Conservation (phyloP, 331 rosid species). For the Phaseolus coccineus region DNA sequence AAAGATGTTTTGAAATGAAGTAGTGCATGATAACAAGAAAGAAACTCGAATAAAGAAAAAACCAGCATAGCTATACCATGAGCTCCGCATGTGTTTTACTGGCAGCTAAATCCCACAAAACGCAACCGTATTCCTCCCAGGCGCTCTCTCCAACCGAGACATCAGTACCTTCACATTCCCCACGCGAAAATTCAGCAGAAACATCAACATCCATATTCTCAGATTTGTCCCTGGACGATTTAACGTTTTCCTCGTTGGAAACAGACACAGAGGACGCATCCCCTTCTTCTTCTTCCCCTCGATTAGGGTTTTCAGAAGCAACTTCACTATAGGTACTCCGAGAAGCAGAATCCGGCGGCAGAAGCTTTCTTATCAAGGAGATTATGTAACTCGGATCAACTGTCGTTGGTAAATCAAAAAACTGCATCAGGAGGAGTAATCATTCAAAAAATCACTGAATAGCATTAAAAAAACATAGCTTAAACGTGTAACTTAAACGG, state of each 20-base stretch:
- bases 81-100: conserved; percentile 83
- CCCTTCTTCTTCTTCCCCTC: conserved; percentile 44
- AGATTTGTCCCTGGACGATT: conserved; percentile 31
- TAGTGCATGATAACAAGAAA: background rate
- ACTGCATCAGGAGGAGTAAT: conserved; percentile 56
- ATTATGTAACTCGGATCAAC: conserved; percentile 92
- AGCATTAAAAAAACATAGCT: background rate
- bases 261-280: conserved; percentile 38
- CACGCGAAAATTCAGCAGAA: conserved; percentile 48
- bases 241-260: conserved; percentile 28
- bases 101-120: conserved; percentile 94
- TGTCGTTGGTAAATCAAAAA: conserved; percentile 86
- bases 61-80: conserved; percentile 61
- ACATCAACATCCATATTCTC: conserved; percentile 61
- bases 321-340: conserved; percentile 20
- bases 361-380: conserved; percentile 84
- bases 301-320: conserved; percentile 36
- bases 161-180: conserved; percentile 35
- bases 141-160: conserved; percentile 49
- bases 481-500: background rate
- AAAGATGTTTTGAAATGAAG: background rate
- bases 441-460: conserved; percentile 37
- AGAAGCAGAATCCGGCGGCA: conserved; percentile 56
- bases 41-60: conserved; percentile 22
- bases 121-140: conserved; percentile 92